Base-by-base conservation (phyloP, 2,329 filamentous ascomycete species). In the Raffaelea arxii region DNA sequence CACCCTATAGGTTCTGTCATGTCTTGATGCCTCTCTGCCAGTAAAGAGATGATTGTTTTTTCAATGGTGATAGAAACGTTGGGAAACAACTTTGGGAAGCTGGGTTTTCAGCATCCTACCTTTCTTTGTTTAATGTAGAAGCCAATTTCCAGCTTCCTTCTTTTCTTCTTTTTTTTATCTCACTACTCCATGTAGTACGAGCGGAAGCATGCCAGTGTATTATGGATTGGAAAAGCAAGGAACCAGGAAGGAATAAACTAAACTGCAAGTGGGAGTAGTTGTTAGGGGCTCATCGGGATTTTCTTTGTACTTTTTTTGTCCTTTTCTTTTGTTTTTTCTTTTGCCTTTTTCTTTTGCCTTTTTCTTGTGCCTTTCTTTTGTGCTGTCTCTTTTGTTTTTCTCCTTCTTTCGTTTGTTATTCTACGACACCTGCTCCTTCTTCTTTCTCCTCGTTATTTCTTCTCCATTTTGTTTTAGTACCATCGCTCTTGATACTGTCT, bases 11-110 rank as follows among this genome's bases (percentile, higher is more conserved):
- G 51, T 53, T 12, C 23, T 56, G 16, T 38, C 50, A 19, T 55
- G 53, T 48, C 24, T 56, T 7, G 54, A 56, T 18, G 44, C 25
- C 1, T 41, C 52, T 22, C 50, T 56, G 6, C 54, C 55, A 3
- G 36, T 47, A 25, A 54, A 44, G 47, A 48, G 50, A 39, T 56
- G 22, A 42, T 37, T 19, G 6, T n/a, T 4, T n/a, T 12, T 21
- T n/a, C 10, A 12, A 22, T 16, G 7, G 27, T 41, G 16, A 10
- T 32, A 32, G 9, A 32, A 9, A 16, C 32, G 16, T 36, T 14
- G 39, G 19, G 14, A 21, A 30, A 16, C n/a, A n/a, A n/a, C n/a
- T n/a, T n/a, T n/a, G n/a, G n/a, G n/a, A n/a, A n/a, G n/a, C 14
- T 25, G 22, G 25, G 25, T 21, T 27, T 39, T 38, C 11, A n/a